Evolutionary conservation across 208 protist species (phyloP), one percentile per base, ranked within the genome.

Genomic region (Acanthamoeba castellanii): DNA sequence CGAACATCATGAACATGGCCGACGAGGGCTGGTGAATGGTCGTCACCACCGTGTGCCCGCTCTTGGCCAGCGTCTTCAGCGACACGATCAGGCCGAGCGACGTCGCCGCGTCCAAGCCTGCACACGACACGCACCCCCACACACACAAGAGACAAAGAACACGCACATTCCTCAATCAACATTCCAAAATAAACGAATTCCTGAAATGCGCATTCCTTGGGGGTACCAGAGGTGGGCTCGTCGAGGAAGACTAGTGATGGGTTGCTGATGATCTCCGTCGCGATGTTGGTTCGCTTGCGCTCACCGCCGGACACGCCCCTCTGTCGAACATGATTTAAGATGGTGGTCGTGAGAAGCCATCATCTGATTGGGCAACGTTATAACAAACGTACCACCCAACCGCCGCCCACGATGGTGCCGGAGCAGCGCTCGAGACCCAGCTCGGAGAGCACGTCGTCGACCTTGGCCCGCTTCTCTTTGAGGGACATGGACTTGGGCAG

Each of bases 11-110:
- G 72, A 99, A 98, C 82, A 99, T 97, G 81, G 98, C 97, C 22
- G 97, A 97, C 4, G 97, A 97, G n/a, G 99, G 99, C 96, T 99
- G 98, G 92, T 99, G 99, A 95, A 99, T 99, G 45, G 98, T 99
- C 94, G 97, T 98, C 50, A 99, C 97, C 30, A 99, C 96, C 50
- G 98, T 99, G 85, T 98, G 96, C 97, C 98, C 55, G 94, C 95
- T 72, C 95, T 95, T 20, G 1, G 98, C 96, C 61, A 99, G 95
- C 47, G 97, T 95, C 18, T 96, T 97, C 37, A 99, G 92, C 52
- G 97, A 95, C 66, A 98, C 95, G 27, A 98, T 97, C 30, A 99
- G 96, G 50, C 97, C 97, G 27, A 95, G 97, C 4, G 98, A 98
- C 45, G 96, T 98, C 45, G 97, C 95, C 3, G 98, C 97, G 95